phyloP scores from a whole-genome alignment of 2,329 filamentous ascomycete species.

The Rhynchosporium graminicola region DNA sequence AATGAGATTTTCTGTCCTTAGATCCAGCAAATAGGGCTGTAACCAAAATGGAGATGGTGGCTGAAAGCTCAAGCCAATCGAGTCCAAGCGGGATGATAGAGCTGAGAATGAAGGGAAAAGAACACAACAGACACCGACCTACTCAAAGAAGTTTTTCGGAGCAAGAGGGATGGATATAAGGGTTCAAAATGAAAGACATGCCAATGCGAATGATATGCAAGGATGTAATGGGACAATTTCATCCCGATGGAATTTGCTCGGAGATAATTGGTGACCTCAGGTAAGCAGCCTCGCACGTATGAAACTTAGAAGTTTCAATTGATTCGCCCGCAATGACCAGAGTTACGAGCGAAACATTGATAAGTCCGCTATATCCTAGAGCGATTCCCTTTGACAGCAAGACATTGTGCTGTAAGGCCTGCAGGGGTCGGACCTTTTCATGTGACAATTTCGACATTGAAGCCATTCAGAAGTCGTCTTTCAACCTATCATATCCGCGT shows the following conservation, averaged over 20 bases:
- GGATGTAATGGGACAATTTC: background rate
- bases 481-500: conserved; percentile 1
- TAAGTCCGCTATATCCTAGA: conserved; percentile 17
- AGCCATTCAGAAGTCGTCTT: background rate
- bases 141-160: too few species aligned
- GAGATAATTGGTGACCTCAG: background rate
- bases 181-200: background rate
- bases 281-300: too few species aligned
- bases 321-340: background rate
- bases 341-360: conserved; percentile 5
- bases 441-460: background rate
- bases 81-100: background rate
- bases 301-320: background rate
- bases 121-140: too few species aligned
- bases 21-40: background rate
- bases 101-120: background rate
- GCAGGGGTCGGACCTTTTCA: conserved; percentile 16
- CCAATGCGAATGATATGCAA: background rate
- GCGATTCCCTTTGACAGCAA: background rate
- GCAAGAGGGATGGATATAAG: background rate
- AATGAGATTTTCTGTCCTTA: background rate
- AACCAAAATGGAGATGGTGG: background rate
- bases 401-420: background rate
- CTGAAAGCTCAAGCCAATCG: background rate
- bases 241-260: background rate